Evolutionary conservation across 2,329 filamentous ascomycete genomes (phyloP).

Genomic region (Fusarium tanahbumbuense): DNA sequence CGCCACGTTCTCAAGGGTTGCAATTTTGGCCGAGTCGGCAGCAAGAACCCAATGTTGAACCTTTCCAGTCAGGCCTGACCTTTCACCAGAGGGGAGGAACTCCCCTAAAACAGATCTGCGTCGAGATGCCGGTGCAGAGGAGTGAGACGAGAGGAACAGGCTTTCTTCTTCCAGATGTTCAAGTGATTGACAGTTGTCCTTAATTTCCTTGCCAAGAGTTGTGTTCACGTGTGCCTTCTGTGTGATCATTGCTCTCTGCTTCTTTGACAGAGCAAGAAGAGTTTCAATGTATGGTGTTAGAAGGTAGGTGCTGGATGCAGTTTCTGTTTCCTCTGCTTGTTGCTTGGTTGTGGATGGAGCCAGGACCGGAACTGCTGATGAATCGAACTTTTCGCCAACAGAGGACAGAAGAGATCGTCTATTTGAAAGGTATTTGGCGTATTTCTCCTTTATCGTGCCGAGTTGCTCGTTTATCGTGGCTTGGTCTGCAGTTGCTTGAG

Average conservation of each 20-base stretch:
- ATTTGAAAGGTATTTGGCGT: slow-evolving; percentile 62
- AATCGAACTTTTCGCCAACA: slow-evolving; percentile 50
- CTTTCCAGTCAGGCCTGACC: slow-evolving; percentile 55
- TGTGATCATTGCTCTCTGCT: slow-evolving; percentile 67
- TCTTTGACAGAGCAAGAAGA: slow-evolving; percentile 63
- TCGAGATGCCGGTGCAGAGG: slow-evolving; percentile 53
- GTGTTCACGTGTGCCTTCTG: slow-evolving; percentile 69
- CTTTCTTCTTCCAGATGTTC: slow-evolving; percentile 70
- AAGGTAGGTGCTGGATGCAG: slow-evolving; percentile 54
- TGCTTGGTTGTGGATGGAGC: slow-evolving; percentile 19
- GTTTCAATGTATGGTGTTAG: slow-evolving; percentile 67
- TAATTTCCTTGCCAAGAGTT: slow-evolving; percentile 62
- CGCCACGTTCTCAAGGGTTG: slow-evolving; percentile 67
- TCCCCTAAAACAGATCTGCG: slow-evolving; percentile 58
- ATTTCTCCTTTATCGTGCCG: slow-evolving; percentile 64
- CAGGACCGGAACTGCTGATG: slow-evolving; percentile 42
- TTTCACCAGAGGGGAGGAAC: slow-evolving; percentile 54
- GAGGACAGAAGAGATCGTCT: slow-evolving; percentile 62
- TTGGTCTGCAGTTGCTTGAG: slow-evolving; percentile 39
- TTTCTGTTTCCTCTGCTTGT: slow-evolving; percentile 28
- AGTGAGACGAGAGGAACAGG: slow-evolving; percentile 67
- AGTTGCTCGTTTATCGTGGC: slow-evolving; percentile 55
- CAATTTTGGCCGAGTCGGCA: slow-evolving; percentile 69
- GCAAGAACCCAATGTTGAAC: slow-evolving; percentile 70
- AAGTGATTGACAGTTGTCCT: slow-evolving; percentile 62